Evolutionary conservation across 306 rosid genomes (phyloP).

Genomic region (Citrullus amarus): DNA sequence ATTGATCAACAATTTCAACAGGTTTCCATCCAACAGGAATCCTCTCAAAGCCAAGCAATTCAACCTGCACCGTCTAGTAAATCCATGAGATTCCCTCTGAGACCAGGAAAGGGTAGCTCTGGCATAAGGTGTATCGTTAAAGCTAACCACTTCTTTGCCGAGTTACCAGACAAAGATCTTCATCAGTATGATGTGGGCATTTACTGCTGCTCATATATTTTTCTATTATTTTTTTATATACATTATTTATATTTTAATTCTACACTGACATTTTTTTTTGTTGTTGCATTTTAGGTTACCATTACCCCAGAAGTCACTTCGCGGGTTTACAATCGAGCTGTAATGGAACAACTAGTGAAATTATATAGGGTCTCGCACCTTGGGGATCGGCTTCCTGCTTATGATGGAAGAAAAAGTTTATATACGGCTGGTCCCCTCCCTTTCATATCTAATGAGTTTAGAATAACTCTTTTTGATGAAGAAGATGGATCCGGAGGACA

Average conservation of each 20-base stretch:
- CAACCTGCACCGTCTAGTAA: conserved; percentile 55
- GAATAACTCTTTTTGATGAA: conserved; percentile 60
- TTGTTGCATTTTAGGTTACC: conserved; percentile 46
- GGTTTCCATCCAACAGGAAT: conserved; percentile 28
- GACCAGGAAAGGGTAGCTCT: conserved; percentile 77
- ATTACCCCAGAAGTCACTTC: conserved; percentile 86
- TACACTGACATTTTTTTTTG: background rate
- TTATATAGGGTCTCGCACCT: conserved; percentile 62
- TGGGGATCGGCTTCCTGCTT: conserved; percentile 80
- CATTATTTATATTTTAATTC: background rate
- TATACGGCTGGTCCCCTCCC: conserved; percentile 96
- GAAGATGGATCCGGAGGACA: conserved; percentile 81
- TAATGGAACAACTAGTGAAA: conserved; percentile 65
- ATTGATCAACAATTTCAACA: conserved; percentile 27
- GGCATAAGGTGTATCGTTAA: conserved; percentile 62
- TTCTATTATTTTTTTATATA: background rate
- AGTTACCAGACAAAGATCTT: conserved; percentile 74
- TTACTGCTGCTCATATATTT: background rate
- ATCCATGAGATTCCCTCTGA: conserved; percentile 80
- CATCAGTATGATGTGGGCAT: conserved; percentile 92
- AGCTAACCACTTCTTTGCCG: conserved; percentile 94
- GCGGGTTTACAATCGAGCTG: conserved; percentile 82
- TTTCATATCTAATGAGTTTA: conserved; percentile 56
- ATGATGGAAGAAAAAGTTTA: conserved; percentile 93
- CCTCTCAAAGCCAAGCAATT: conserved; percentile 24